A percentile compares a stretch with the other conserved stretches of the same genome.
Evolutionary conservation across 2,329 filamentous ascomycete genomes (phyloP).

Genomic region (Amphichorda felina): DNA sequence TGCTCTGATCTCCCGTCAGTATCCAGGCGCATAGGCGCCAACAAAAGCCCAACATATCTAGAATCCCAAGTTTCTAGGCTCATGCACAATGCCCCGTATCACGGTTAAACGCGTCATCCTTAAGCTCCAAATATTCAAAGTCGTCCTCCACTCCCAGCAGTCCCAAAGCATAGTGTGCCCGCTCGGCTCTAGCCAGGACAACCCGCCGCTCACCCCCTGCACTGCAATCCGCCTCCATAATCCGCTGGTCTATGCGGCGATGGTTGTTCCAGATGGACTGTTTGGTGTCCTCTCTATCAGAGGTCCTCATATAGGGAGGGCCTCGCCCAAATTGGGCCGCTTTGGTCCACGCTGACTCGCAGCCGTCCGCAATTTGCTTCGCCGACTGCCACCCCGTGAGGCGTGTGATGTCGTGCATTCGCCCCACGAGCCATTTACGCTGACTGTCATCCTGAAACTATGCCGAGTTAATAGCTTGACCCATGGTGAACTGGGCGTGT

Average conservation of each 20-base stretch:
- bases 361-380: conserved; percentile 68
- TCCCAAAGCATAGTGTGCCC: conserved; percentile 66
- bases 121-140: conserved; percentile 5
- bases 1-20: too few relatives aligned
- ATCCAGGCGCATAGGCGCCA: too few relatives aligned
- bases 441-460: conserved; percentile 63
- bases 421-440: conserved; percentile 64
- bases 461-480: conserved; percentile 7
- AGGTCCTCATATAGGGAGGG: conserved; percentile 53
- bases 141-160: conserved; percentile 69
- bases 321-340: conserved; percentile 62
- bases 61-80: too few relatives aligned
- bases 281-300: conserved; percentile 7
- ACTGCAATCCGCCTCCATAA: conserved; percentile 31
- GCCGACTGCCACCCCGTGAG: conserved; percentile 84
- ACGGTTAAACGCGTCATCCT: conserved; percentile 2
- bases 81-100: too few relatives aligned
- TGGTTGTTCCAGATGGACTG: conserved; percentile 25
- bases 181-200: conserved; percentile 48
- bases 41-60: too few relatives aligned
- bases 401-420: conserved; percentile 62
- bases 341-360: conserved; percentile 74
- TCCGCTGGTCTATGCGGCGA: conserved; percentile 37
- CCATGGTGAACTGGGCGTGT: background rate
- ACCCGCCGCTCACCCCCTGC: conserved; percentile 31